phyloP scores from a whole-genome alignment of 106 monocot species.

The Dioscorea dumetorum region DNA sequence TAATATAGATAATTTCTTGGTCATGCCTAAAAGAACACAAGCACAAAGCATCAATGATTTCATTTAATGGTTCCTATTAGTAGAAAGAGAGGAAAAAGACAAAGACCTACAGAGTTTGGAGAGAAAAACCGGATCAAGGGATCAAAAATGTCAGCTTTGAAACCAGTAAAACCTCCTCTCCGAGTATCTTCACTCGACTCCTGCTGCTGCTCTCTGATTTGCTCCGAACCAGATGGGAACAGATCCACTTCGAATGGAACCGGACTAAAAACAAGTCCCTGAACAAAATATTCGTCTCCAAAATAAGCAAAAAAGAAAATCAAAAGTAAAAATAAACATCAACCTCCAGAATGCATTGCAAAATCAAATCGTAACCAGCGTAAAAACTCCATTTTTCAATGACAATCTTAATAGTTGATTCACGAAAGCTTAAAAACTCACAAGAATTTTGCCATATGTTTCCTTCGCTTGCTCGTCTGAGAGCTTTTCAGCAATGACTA shows the following conservation, averaged over 20 bases:
- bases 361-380: background rate
- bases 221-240: constrained; percentile 20
- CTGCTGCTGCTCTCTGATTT: constrained; percentile 19
- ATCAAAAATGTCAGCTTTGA: constrained; percentile 30
- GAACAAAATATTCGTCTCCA: background rate
- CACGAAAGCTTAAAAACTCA: constrained; percentile 10
- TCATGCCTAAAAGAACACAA: background rate
- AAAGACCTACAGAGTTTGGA: constrained; percentile 31
- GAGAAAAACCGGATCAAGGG: constrained; percentile 38
- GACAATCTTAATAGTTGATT: background rate
- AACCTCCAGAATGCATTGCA: background rate
- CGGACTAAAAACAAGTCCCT: constrained; percentile 85
- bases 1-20: background rate
- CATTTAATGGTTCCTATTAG: background rate
- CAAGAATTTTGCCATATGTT: constrained; percentile 76
- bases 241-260: constrained; percentile 51
- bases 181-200: constrained; percentile 14
- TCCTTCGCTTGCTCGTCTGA: constrained; percentile 69
- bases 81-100: background rate
- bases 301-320: background rate
- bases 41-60: background rate
- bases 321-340: constrained; percentile 3
- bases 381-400: background rate
- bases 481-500: constrained; percentile 64
- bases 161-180: constrained; percentile 18